Evolutionary conservation across 208 protist genomes (phyloP).

Genomic region (Acanthamoeba culbertsoni): DNA sequence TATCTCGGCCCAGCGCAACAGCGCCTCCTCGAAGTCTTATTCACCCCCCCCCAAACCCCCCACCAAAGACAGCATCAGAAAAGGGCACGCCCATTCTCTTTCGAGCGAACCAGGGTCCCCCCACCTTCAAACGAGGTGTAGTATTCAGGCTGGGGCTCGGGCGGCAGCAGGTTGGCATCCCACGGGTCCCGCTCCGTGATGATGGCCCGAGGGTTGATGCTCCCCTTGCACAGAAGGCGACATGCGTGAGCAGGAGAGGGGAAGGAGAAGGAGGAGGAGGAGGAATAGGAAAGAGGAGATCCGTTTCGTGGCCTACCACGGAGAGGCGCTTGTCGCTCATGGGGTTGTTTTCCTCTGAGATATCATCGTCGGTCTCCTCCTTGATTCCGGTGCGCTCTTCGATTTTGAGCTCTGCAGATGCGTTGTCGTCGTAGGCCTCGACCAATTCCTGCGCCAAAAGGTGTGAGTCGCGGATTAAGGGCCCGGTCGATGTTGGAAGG

Average conservation of each 20-base stretch:
- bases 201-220: not conserved
- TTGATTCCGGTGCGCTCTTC: not conserved
- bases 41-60: not conserved
- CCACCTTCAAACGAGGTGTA: slow-evolving; percentile 60
- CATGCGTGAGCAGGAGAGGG: not conserved
- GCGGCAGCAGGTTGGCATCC: slow-evolving; percentile 39
- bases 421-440: slow-evolving; percentile 30
- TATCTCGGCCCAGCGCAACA: slow-evolving; percentile 18
- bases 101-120: too few relatives aligned
- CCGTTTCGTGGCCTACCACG: not conserved
- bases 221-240: not conserved
- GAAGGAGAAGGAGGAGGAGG: not conserved
- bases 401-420: not conserved
- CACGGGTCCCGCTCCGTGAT: slow-evolving; percentile 10
- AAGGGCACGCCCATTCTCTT: not conserved
- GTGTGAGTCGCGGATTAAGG: not conserved
- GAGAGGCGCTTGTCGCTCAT: not conserved
- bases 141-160: slow-evolving; percentile 45
- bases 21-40: slow-evolving; percentile 43
- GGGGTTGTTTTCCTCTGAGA: slow-evolving; percentile 20
- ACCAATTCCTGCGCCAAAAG: not conserved
- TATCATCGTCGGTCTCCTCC: not conserved
- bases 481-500: too few relatives aligned
- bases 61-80: not conserved
- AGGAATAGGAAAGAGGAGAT: not conserved